phyloP scores from a whole-genome alignment of 768 basidiomycete species.

The Suillus clintonianus region DNA sequence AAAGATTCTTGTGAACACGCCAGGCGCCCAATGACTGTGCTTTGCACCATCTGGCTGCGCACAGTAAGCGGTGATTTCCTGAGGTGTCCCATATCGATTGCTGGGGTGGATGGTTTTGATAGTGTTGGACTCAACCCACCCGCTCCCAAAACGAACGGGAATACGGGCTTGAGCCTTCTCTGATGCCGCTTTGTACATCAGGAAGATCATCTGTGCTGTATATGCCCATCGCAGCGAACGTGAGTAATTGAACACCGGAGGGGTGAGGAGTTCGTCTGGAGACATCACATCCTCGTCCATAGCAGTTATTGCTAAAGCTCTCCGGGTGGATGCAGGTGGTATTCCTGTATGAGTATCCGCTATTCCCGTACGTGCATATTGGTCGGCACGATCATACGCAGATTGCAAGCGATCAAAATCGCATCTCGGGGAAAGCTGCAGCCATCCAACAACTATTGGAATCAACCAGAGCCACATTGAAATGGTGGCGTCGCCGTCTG shows the following conservation, averaged over 20 bases:
- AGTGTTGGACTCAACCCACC: neutral
- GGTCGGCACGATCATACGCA: slow-evolving; percentile 32
- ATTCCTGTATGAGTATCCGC: neutral
- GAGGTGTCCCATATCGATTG: slow-evolving; percentile 9
- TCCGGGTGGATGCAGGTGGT: neutral
- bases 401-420: slow-evolving; percentile 26
- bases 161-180: neutral
- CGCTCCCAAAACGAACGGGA: neutral
- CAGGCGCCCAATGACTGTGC: slow-evolving; percentile 17
- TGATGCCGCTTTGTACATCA: neutral
- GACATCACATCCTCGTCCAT: slow-evolving; percentile 1
- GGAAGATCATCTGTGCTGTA: neutral
- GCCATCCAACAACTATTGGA: slow-evolving; percentile 36
- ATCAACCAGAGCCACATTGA: slow-evolving; percentile 41
- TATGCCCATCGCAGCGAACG: slow-evolving; percentile 2
- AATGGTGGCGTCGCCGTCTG: slow-evolving; percentile 11
- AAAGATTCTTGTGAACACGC: slow-evolving; percentile 15
- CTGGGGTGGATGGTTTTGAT: neutral
- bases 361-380: slow-evolving; percentile 19
- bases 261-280: slow-evolving; percentile 2
- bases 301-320: neutral
- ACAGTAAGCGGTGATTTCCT: slow-evolving; percentile 15
- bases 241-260: slow-evolving; percentile 6
- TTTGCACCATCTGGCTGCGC: neutral
- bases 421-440: slow-evolving; percentile 37